Percentiles rank a stretch among this genome's conserved stretches.
These are phyloP conservation scores for Alternaria arborescens DNA, from an alignment of 2,329 filamentous ascomycete species.

Conservation along the genomic window DNA sequence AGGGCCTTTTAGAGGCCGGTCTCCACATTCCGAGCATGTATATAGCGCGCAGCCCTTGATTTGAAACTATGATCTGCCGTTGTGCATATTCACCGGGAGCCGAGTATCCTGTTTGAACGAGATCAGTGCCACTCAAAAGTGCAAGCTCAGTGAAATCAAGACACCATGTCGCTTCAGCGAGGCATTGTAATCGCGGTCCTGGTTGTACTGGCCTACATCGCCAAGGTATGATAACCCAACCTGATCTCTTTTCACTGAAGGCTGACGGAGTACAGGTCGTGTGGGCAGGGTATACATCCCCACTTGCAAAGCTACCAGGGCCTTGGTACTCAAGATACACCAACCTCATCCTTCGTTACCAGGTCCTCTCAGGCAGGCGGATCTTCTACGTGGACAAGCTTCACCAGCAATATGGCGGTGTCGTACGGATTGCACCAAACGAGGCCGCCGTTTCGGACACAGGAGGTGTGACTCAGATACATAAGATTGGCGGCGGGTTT, in stretches of 20 bases:
- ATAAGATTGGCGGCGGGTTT: slow-evolving; percentile 52
- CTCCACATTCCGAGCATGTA: not conserved
- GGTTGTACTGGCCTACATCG: not conserved
- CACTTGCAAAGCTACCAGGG: slow-evolving; percentile 35
- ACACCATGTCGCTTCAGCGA: not conserved
- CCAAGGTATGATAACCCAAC: too few species aligned
- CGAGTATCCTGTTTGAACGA: not conserved
- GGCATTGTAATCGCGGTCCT: not conserved
- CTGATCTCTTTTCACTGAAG: not conserved
- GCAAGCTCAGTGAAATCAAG: not conserved
- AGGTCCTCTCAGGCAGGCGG: slow-evolving; percentile 48
- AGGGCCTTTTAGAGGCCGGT: not conserved
- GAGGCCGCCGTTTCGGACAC: slow-evolving; percentile 35
- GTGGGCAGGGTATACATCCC: slow-evolving; percentile 11
- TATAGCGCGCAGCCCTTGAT: not conserved
- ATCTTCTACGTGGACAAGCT: slow-evolving; percentile 52
- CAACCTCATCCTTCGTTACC: slow-evolving; percentile 45
- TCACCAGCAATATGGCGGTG: slow-evolving; percentile 42
- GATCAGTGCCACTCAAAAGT: not conserved
- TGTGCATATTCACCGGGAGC: not conserved
- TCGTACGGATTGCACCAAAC: slow-evolving; percentile 37
- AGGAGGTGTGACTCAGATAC: slow-evolving; percentile 35
- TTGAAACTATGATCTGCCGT: too few species aligned
- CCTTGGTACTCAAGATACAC: slow-evolving; percentile 43
- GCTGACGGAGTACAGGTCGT: not conserved